phyloP scores from a whole-genome alignment of 441 rosid species.

The Mallotus japonicus region DNA sequence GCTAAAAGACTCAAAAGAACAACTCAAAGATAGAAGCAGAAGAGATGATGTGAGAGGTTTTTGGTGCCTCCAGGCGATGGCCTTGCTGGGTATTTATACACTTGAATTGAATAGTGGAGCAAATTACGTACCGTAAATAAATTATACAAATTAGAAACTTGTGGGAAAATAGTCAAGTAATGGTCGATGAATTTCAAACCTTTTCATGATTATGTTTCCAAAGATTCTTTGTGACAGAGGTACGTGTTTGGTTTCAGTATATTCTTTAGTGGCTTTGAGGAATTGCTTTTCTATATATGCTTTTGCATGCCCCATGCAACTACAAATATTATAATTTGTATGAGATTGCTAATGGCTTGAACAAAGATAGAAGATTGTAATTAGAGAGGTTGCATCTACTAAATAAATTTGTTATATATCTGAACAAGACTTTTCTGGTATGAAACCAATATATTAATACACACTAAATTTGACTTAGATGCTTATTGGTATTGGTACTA shows the following conservation, averaged over 20 bases:
- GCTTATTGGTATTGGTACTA: constrained; percentile 10
- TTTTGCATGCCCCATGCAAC: constrained; percentile 47
- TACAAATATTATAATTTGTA: neutral
- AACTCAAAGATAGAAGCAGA: neutral
- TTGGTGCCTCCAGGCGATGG: constrained; percentile 21
- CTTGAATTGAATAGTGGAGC: neutral
- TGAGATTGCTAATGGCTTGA: neutral
- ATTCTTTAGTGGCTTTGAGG: neutral
- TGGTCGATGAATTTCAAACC: constrained; percentile 3
- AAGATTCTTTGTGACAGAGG: constrained; percentile 15
- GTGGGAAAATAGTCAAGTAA: neutral
- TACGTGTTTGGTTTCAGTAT: neutral
- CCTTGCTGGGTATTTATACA: constrained; percentile 34
- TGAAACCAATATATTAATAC: constrained; percentile 3
- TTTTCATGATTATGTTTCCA: constrained; percentile 32
- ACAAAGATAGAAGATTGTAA: neutral
- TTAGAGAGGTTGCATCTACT: neutral
- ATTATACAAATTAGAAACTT: constrained; percentile 6
- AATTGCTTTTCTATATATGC: neutral
- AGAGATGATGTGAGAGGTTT: neutral
- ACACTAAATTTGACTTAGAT: constrained; percentile 15
- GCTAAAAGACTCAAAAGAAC: neutral
- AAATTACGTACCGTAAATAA: constrained; percentile 12
- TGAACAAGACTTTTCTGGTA: constrained; percentile 35
- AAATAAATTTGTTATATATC: no score